Percentiles rank a stretch among this genome's conserved stretches.
phyloP scores from a whole-genome alignment of 441 rosid genomes.

The Aquilaria agallochum region DNA sequence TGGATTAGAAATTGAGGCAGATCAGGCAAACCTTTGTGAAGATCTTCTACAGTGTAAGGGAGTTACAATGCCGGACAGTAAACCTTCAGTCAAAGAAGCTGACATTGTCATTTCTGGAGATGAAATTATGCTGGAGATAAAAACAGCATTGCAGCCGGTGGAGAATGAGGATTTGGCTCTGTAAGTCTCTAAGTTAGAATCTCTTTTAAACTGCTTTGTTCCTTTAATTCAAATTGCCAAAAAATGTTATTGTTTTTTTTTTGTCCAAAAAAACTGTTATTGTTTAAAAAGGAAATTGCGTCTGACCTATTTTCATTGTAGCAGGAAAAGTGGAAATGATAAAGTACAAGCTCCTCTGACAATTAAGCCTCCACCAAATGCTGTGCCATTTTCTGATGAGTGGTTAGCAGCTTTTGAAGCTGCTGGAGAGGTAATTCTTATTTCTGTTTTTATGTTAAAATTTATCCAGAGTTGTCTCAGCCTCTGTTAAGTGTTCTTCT shows the following conservation, averaged over 20 bases:
- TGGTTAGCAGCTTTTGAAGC: slow-evolving; percentile 95
- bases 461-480: no score
- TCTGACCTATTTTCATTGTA: slow-evolving; percentile 22
- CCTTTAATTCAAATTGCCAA: no score
- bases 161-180: no score
- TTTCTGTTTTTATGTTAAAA: neutral
- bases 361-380: slow-evolving; percentile 55
- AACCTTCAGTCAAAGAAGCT: slow-evolving; percentile 20
- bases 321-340: slow-evolving; percentile 35
- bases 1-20: no score
- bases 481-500: no score
- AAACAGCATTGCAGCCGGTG: no score
- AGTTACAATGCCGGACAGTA: slow-evolving; percentile 9
- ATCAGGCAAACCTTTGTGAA: no score
- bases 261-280: neutral
- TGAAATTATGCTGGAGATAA: no score
- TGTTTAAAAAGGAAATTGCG: slow-evolving; percentile 5
- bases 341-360: slow-evolving; percentile 34
- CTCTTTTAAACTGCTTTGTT: neutral
- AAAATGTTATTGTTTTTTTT: neutral
- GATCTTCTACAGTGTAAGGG: slow-evolving; percentile 22
- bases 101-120: slow-evolving; percentile 19
- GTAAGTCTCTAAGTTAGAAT: no score
- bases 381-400: slow-evolving; percentile 88
- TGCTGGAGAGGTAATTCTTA: slow-evolving; percentile 84